Base-by-base conservation (phyloP, 345 rosid genomes). In the Lepidium didymum region DNA sequence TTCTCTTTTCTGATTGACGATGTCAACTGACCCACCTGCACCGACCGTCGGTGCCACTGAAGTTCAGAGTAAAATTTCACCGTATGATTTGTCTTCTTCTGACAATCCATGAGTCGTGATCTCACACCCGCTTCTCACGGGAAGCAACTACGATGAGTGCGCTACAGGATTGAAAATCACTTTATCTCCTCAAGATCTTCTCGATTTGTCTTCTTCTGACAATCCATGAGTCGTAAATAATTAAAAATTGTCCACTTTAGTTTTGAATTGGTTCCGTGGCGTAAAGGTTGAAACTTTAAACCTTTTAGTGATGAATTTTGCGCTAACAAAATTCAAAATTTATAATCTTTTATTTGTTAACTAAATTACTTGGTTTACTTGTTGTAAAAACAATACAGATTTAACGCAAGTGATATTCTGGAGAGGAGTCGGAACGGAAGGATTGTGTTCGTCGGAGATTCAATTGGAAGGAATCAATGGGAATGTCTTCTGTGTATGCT, bases 401-500 rank as follows among this genome's bases (percentile, higher is more conserved):
- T 94, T 67, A 84, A 86, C 59, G 96, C 90, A 14, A 87, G 77
- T 18, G 87, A 89, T 27, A 67, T 94, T 40, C 74, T 87, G 25
- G 87, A 88, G 69, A 81, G 86, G 60, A 84, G 86, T 73, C 75
- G 89, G 42, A 85, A 85, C 13, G 88, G 93, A 13, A 78, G 93
- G 57, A 80, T 94, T 23, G 89, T 94, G 50, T 91, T 91, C 67
- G 86, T 86, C 0, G 97, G 99, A 12, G 97, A 94, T 74, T 91
- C 99, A 0, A 82, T 91, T 3, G 97, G 90, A 54, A 85, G 97
- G 81, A 89, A 91, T 77, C 97, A 89, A 57, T 91, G 97, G 96
- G 99, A 94, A 68, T 89, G 93, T 14, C 76, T 89, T 21, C 8
- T 85, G 16, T 94, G 99, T 83, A 82, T 91, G 87, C 81, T 89